Evolutionary conservation across 345 rosid species (phyloP), one percentile per base, ranked within the genome.

Genomic region (Capsella bursapastoris): DNA sequence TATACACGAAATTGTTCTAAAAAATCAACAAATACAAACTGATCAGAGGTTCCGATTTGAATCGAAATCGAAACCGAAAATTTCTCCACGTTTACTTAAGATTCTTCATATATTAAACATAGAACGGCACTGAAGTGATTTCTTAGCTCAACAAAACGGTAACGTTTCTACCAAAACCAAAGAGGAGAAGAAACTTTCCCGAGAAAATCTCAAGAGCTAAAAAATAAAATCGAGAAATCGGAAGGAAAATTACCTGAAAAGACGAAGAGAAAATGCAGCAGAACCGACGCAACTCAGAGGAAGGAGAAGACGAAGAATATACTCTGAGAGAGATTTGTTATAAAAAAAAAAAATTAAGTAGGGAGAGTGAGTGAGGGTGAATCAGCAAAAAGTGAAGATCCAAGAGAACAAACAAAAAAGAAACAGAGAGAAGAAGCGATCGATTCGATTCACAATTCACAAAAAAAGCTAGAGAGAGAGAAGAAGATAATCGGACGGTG

Each of bases 401-500:
- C 68, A 4, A 65, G 16, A 5, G 57, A 34, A 22, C 2, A 22
- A 22, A 22, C 2, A 22, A 22, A 22, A 22, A 22, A 22, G 2
- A 31, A 18, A 10, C 35, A 74, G 29, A 66, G 51, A 57, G 45
- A 48, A 74, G 45, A 48, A 74, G 50, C 22, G 66, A 48, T 27
- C 29, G 64, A 68, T 74, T 22, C 35, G 35, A 32, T 32, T 57
- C 3, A 71, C 11, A 76, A 32, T 6, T 5, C 5, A 32, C 5
- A 32, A 32, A 31, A 31, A 76, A 76, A 65, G 62, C 34, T 16
- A 49, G 50, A 68, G 77, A 66, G 40, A 49, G 45, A 69, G 72
- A 45, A 58, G 58, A 65, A 38, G 50, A 64, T 53, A 68, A 87
- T 83, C 91, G 1, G 62, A 83, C 86, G 91, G 89, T 76, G 40